A percentile compares a stretch with the other conserved stretches of the same genome.
These are phyloP conservation scores for Boletus semigastroideus DNA, from an alignment of 1,284 basidiomycete species.

Conservation along the genomic window DNA sequence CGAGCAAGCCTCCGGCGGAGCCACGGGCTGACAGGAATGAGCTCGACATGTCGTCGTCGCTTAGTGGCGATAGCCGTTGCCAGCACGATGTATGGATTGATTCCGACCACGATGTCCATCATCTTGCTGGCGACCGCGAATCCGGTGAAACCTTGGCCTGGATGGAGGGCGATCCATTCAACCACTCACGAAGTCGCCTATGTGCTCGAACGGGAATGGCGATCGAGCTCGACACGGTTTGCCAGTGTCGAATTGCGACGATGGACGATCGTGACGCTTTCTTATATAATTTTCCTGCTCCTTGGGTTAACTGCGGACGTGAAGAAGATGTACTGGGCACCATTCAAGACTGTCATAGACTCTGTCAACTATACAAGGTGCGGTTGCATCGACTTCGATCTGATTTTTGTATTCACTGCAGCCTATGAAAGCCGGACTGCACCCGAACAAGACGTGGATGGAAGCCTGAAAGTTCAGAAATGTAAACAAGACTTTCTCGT, in stretches of 20 bases:
- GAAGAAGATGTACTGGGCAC: slow-evolving; percentile 16
- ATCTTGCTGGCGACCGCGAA: slow-evolving; percentile 7
- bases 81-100: slow-evolving; percentile 14
- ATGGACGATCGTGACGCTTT: slow-evolving; percentile 16
- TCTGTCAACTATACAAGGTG: slow-evolving; percentile 4
- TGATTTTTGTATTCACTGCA: slow-evolving; percentile 1
- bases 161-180: slow-evolving; percentile 22
- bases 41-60: slow-evolving; percentile 12
- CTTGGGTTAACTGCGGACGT: slow-evolving; percentile 26
- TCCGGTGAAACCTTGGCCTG: slow-evolving; percentile 24
- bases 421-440: neutral
- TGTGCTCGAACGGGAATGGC: slow-evolving; percentile 14
- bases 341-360: slow-evolving; percentile 5
- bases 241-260: slow-evolving; percentile 19
- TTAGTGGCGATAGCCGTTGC: slow-evolving; percentile 14
- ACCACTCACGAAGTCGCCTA: slow-evolving; percentile 8
- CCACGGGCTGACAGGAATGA: neutral
- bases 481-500: neutral
- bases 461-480: neutral
- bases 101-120: slow-evolving; percentile 18
- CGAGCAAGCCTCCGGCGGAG: slow-evolving; percentile 5
- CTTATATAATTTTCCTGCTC: slow-evolving; percentile 24
- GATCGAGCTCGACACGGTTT: neutral
- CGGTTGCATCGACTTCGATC: neutral
- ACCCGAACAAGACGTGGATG: neutral